Percentiles rank a stretch among this genome's conserved stretches.
Evolutionary conservation across 176 grass and related monocot species (phyloP).

Genomic region (Oryza meyeriana): DNA sequence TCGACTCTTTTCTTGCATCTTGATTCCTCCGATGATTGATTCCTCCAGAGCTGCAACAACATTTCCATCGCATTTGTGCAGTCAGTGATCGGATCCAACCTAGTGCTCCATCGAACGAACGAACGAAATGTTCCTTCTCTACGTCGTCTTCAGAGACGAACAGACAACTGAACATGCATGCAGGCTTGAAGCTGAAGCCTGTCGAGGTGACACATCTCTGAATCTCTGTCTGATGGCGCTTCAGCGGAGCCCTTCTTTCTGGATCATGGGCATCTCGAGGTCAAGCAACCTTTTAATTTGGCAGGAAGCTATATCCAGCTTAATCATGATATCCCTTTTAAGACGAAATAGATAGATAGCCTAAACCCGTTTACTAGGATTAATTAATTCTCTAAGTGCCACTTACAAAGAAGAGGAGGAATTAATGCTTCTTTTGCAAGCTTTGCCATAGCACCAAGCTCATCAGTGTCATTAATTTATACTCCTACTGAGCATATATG

Average conservation of each 20-base stretch:
- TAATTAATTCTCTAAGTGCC: not conserved
- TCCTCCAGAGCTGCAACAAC: not conserved
- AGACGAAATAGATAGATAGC: not conserved
- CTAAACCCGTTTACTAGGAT: not conserved
- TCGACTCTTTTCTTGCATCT: not conserved
- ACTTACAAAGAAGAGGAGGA: not conserved
- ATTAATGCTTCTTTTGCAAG: not conserved
- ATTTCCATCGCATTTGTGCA: not conserved
- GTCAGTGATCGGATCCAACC: not conserved
- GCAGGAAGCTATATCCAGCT: not conserved
- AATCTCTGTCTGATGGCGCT: not conserved
- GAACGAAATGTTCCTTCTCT: not conserved
- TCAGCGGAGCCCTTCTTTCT: not conserved
- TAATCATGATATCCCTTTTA: not conserved
- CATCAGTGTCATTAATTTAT: not conserved
- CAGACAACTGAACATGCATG: not conserved
- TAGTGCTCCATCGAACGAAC: not conserved
- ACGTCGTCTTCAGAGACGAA: not conserved
- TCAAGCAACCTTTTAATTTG: not conserved
- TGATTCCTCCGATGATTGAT: not conserved
- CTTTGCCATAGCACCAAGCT: slow-evolving; percentile 18
- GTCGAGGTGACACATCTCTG: not conserved
- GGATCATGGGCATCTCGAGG: slow-evolving; percentile 3
- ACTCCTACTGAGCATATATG: not conserved
- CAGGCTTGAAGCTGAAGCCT: slow-evolving; percentile 21